Base-by-base conservation (phyloP, 2,329 filamentous ascomycete species). In the Trichoderma sp. region DNA sequence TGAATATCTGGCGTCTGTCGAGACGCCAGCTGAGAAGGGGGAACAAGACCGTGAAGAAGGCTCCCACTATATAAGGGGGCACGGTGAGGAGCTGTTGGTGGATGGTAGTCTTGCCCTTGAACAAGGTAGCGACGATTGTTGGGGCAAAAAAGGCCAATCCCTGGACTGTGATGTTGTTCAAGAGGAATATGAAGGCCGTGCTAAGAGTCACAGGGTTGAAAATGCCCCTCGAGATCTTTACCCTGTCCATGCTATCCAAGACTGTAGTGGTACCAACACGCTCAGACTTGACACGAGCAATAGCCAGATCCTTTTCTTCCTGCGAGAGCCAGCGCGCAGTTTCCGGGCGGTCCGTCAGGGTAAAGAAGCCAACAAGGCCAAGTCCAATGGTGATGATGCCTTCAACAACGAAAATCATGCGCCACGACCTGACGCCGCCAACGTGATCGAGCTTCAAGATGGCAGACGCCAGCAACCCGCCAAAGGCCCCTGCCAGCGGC, bases 351-450 rank as follows among this genome's bases (percentile, higher is more conserved):
- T 94, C 93, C 0, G 92, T 93, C 21, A 94, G 83, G 1, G 90
- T 92, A 78, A 91, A 78, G 81, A 93, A 93, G 1, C 89, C 83
- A 45, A 94, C 85, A 2, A 93, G n/a, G 0, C 88, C 86, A 0
- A 94, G 82, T 0, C 86, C 85, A 14, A 82, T 79, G 9, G 83
- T 85, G 77, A 93, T 88, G 78, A 93, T 90, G 50, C 92, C 92
- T 81, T 94, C 92, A 35, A 93, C 91, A 38, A 88, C 89, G 75
- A 93, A 94, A 74, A 93, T 92, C 91, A 93, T 93, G 7, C 91
- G 85, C 92, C 92, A 93, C 21, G 82, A 84, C 64, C 84, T 85
- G 0, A 93, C 84, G 11, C 85, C 82, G 12, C 90, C 91, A 76
- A 93, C 90, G 75, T 85, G 82, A 71, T 89, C 83, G 1, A 94